phyloP scores from a whole-genome alignment of 2,329 filamentous ascomycete species.

The Albophoma yamanashiensis region DNA sequence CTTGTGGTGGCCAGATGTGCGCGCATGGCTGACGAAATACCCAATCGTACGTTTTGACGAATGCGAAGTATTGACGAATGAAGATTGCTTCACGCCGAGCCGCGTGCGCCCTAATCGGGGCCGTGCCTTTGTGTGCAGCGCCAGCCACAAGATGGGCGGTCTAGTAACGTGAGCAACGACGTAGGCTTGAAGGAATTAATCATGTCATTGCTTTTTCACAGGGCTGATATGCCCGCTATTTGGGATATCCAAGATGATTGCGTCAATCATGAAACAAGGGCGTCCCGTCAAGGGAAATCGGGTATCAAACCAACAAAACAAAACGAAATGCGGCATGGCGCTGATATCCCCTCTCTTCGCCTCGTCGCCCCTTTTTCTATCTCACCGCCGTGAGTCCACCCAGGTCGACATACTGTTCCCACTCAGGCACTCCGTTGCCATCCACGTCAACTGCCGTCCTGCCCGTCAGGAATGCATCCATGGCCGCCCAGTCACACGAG shows the following conservation, averaged over 20 bases:
- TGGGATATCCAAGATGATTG: background rate
- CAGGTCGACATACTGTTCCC: conserved; percentile 35
- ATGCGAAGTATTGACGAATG: background rate
- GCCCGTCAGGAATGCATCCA: conserved; percentile 24
- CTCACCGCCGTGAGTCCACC: conserved; percentile 31
- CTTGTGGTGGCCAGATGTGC: background rate
- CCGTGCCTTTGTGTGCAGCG: background rate
- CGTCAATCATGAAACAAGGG: background rate
- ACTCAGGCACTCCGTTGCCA: conserved; percentile 21
- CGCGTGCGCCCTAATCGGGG: background rate
- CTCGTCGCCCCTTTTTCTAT: conserved; percentile 5
- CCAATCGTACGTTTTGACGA: background rate
- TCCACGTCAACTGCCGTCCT: conserved; percentile 7
- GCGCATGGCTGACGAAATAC: background rate
- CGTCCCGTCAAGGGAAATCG: conserved; percentile 4
- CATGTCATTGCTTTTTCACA: background rate
- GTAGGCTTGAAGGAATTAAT: background rate
- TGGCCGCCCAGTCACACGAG: conserved; percentile 23
- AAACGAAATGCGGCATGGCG: background rate
- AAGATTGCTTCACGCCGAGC: too few species aligned
- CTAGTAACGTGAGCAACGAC: too few species aligned
- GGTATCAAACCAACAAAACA: conserved; percentile 7
- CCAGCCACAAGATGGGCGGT: background rate
- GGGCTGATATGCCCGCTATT: background rate
- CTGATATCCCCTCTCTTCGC: background rate